These are phyloP conservation scores for Alnus rubra DNA, from an alignment of 306 rosid genomes.

Conservation along the genomic window DNA sequence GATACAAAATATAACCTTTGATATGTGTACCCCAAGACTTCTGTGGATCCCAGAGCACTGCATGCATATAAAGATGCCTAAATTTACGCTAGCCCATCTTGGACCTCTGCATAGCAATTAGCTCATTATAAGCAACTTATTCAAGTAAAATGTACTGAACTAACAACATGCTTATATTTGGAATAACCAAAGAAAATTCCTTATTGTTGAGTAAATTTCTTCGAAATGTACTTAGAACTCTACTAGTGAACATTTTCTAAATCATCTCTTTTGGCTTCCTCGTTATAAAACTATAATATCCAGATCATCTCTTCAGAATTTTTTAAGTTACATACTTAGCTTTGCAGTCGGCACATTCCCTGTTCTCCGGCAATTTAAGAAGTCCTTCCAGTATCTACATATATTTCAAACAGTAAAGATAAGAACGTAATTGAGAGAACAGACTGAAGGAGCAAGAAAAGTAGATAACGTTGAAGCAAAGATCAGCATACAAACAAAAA, in stretches of 20 bases:
- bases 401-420: slow-evolving; percentile 20
- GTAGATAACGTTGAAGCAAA: slow-evolving; percentile 15
- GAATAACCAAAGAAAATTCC: slow-evolving; percentile 1
- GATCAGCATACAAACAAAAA: slow-evolving; percentile 4
- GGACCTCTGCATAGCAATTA: slow-evolving; percentile 78
- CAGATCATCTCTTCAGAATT: slow-evolving; percentile 24
- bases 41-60: slow-evolving; percentile 99
- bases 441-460: neutral
- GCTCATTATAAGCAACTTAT: slow-evolving; percentile 25
- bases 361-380: slow-evolving; percentile 90
- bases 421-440: slow-evolving; percentile 21
- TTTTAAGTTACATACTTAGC: slow-evolving; percentile 72
- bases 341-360: slow-evolving; percentile 99
- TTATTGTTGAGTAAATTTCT: slow-evolving; percentile 20
- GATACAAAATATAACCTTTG: slow-evolving; percentile 58
- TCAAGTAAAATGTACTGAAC: slow-evolving; percentile 6
- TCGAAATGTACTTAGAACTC: slow-evolving; percentile 21
- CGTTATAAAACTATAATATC: neutral
- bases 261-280: slow-evolving; percentile 22
- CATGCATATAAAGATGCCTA: slow-evolving; percentile 99
- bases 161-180: slow-evolving; percentile 12
- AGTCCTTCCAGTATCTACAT: slow-evolving; percentile 97
- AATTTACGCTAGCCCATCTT: slow-evolving; percentile 99
- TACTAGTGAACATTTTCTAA: slow-evolving; percentile 20
- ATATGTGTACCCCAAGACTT: slow-evolving; percentile 96